Evolutionary conservation across 805 yeast genomes (phyloP).

Genomic region (Saturnispora galanensis): DNA sequence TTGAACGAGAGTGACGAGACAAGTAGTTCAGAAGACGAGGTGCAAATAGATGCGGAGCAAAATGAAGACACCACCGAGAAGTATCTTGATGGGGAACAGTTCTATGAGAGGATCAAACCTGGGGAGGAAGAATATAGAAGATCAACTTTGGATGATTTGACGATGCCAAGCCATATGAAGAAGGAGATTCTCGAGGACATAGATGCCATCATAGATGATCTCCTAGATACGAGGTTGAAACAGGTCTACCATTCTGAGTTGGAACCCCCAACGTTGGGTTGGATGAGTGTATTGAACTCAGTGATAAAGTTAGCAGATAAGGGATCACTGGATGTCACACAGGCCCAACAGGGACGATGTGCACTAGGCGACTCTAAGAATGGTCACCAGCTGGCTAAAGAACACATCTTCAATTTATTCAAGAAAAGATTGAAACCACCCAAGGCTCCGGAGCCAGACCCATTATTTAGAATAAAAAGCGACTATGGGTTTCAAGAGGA

Average conservation of each 20-base stretch:
- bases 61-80: not conserved
- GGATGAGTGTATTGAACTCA: conserved; percentile 1
- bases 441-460: conserved; percentile 2
- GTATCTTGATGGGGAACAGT: not conserved
- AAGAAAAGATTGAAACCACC: not conserved
- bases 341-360: too few relatives aligned
- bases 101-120: not conserved
- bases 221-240: not conserved
- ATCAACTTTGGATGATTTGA: conserved; percentile 2
- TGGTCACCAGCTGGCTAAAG: not conserved
- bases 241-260: not conserved
- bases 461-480: not conserved
- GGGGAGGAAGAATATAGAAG: conserved; percentile 1
- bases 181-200: not conserved
- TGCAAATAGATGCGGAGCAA: not conserved
- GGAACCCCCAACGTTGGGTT: not conserved
- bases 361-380: not conserved
- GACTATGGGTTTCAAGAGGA: not conserved
- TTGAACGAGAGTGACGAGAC: not conserved
- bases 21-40: not conserved
- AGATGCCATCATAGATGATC: conserved; percentile 1
- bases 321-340: too few relatives aligned
- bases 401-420: not conserved
- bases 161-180: not conserved
- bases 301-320: not conserved